Conservation (phyloP, 768 basidiomycete species). For the Punctularia strigosozonata region DNA sequence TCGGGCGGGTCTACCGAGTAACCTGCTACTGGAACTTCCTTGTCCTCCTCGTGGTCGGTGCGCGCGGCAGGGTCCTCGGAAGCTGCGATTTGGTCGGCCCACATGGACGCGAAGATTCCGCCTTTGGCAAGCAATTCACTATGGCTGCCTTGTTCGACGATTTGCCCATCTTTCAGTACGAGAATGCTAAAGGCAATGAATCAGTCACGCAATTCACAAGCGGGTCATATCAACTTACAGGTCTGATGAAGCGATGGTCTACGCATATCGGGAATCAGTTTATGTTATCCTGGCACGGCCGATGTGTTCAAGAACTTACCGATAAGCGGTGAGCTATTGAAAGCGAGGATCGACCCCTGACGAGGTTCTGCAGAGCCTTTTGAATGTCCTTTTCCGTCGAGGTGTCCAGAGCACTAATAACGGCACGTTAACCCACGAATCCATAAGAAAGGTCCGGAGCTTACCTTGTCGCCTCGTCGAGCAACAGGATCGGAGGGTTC, state of each 20-base stretch:
- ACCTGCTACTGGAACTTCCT: not conserved
- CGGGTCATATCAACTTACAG: slow-evolving; percentile 19
- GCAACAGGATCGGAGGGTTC: slow-evolving; percentile 70
- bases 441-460: slow-evolving; percentile 3
- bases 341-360: slow-evolving; percentile 59
- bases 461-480: slow-evolving; percentile 68
- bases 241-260: slow-evolving; percentile 46
- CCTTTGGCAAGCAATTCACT: slow-evolving; percentile 61
- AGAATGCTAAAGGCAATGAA: slow-evolving; percentile 53
- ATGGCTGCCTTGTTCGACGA: slow-evolving; percentile 75
- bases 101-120: slow-evolving; percentile 76
- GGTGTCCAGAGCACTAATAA: slow-evolving; percentile 68
- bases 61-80: slow-evolving; percentile 31
- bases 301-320: slow-evolving; percentile 39
- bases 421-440: not conserved
- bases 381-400: slow-evolving; percentile 87
- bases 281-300: slow-evolving; percentile 2
- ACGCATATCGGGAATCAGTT: slow-evolving; percentile 13
- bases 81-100: slow-evolving; percentile 73
- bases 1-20: not conserved
- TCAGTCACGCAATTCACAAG: slow-evolving; percentile 6
- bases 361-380: slow-evolving; percentile 71
- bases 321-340: slow-evolving; percentile 75
- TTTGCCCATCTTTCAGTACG: slow-evolving; percentile 82
- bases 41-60: slow-evolving; percentile 1